Evolutionary conservation across 2,329 filamentous ascomycete genomes (phyloP), one percentile per base, ranked within the genome.

Genomic region (Knufia petricola): DNA sequence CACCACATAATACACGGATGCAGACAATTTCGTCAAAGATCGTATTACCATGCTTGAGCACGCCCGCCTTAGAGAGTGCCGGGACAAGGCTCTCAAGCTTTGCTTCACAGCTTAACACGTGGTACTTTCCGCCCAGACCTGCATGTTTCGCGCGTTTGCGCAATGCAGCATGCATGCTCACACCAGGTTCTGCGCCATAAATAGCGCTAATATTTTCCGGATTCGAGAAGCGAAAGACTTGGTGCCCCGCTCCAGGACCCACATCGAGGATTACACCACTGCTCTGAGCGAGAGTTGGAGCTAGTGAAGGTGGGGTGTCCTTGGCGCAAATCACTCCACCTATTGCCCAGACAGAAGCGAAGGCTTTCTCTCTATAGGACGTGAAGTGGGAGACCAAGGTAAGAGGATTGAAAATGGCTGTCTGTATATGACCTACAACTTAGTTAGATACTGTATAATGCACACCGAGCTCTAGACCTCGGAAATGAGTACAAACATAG

Each of bases 351-450:
- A 53, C 19, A 21, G 23, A 15, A 2, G 51, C 51, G 19, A 53
- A 53, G 2, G 49, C 41, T 19, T 51, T 51, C 30, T 53, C 51
- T 34, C 51, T 38, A 15, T 38, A 51, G 49, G 38, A 51, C 3
- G 46, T 26, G 24, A 46, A 50, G 28, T 46, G 19, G 21, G 24
- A 4, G 21, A 50, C 7, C 12, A 38, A 20, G 12, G 17, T n/a
- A 17, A 24, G 2, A 46, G 48, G 48, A 23, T 46, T 40, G 30
- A 50, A 46, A 20, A 50, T 46, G 3, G 48, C 48, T 4, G 48
- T 46, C 23, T 46, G 48, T 10, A 49, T 8, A 21, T 43, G 39
- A 24, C 39, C 46, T 49, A 42, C 13, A 15, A 12, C 4, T 30
- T 19, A 1, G 8, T 30, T 30, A 30, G 28, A 30, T 30, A 13